phyloP scores from a whole-genome alignment of 2,329 filamentous ascomycete species.

The Botryotinia narcissicola region DNA sequence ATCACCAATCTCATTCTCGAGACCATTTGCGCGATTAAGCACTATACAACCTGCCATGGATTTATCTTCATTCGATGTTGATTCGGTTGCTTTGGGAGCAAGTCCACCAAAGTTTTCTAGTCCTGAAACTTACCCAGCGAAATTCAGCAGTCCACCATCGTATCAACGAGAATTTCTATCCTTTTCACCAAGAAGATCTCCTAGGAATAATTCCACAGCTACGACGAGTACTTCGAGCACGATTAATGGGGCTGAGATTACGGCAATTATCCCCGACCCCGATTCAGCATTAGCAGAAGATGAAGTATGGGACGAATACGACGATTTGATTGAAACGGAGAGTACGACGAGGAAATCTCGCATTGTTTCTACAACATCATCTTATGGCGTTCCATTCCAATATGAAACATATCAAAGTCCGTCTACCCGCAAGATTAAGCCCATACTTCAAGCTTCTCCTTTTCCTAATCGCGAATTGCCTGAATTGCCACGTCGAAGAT shows the following conservation, averaged over 20 bases:
- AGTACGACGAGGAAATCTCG: slow-evolving; percentile 47
- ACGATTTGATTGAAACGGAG: slow-evolving; percentile 77
- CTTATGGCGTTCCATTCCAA: slow-evolving; percentile 55
- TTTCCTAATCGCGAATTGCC: slow-evolving; percentile 19
- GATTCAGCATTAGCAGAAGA: slow-evolving; percentile 75
- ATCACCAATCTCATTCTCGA: slow-evolving; percentile 78
- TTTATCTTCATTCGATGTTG: slow-evolving; percentile 37
- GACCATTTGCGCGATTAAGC: slow-evolving; percentile 67
- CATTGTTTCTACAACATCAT: slow-evolving; percentile 52
- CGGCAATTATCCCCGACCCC: slow-evolving; percentile 62
- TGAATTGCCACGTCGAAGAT: neutral
- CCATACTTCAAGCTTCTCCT: neutral
- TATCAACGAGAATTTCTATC: slow-evolving; percentile 62
- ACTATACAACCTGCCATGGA: slow-evolving; percentile 41
- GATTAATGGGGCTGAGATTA: slow-evolving; percentile 59
- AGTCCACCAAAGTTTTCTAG: slow-evolving; percentile 38
- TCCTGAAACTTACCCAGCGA: slow-evolving; percentile 24
- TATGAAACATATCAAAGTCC: slow-evolving; percentile 48
- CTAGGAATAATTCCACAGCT: slow-evolving; percentile 68
- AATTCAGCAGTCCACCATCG: slow-evolving; percentile 24
- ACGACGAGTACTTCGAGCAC: slow-evolving; percentile 52
- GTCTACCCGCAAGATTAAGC: neutral
- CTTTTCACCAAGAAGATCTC: slow-evolving; percentile 59
- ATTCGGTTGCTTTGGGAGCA: slow-evolving; percentile 50
- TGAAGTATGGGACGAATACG: slow-evolving; percentile 92